These are phyloP conservation scores for Penicillium flavigenum DNA, from an alignment of 495 filamentous ascomycete genomes.

Conservation along the genomic window DNA sequence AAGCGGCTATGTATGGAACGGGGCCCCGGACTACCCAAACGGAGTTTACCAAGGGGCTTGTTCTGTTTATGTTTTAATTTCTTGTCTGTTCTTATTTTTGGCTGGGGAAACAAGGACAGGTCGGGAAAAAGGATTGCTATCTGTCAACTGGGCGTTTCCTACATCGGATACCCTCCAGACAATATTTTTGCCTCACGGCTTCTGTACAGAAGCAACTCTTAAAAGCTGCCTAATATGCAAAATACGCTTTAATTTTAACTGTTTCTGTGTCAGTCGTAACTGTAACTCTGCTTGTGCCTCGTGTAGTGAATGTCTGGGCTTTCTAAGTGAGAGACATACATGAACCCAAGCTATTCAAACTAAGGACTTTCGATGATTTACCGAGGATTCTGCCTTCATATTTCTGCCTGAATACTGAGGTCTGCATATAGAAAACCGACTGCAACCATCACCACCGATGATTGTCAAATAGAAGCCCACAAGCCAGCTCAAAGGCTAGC, in stretches of 20 bases:
- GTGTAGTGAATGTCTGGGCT: not conserved
- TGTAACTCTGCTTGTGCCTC: not conserved
- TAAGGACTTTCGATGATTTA: too few species aligned
- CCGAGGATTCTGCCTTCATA: too few species aligned
- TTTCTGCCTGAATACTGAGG: too few species aligned
- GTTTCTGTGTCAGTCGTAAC: not conserved
- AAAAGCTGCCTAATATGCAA: constrained; percentile 25
- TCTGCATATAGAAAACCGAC: too few species aligned
- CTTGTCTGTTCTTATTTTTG: constrained; percentile 17
- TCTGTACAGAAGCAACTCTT: constrained; percentile 26
- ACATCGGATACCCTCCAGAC: constrained; percentile 25
- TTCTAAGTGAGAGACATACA: not conserved
- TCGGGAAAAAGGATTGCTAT: constrained; percentile 17
- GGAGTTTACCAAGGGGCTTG: constrained; percentile 16
- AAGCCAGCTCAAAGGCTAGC: too few species aligned
- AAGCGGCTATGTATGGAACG: constrained; percentile 24
- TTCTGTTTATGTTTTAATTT: constrained; percentile 16
- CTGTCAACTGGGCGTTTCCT: constrained; percentile 20
- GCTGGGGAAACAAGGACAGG: constrained; percentile 1
- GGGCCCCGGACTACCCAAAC: constrained; percentile 21
- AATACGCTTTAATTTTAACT: constrained; percentile 16
- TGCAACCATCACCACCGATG: too few species aligned
- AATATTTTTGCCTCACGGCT: constrained; percentile 23
- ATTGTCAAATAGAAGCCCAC: too few species aligned
- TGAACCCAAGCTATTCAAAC: too few species aligned